Evolutionary conservation across 2,329 filamentous ascomycete species (phyloP).

Genomic region (Didymella keratinophila): DNA sequence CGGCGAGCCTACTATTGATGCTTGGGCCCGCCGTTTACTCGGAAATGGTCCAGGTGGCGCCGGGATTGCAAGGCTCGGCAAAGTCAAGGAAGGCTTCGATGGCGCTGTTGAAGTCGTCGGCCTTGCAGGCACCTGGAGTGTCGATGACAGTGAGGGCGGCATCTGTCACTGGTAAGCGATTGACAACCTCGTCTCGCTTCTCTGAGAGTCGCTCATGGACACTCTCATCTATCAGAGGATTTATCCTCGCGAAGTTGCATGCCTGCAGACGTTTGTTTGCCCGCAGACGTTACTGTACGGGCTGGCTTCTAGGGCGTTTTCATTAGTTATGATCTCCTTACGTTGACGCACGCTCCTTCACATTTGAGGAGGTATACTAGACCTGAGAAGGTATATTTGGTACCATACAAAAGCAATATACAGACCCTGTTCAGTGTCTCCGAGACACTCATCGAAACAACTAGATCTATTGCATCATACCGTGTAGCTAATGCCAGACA

Average conservation of each 20-base stretch:
- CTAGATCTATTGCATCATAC: conserved; percentile 15
- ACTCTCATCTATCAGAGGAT: conserved; percentile 11
- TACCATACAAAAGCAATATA: conserved; percentile 14
- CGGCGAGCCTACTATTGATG: conserved; percentile 83
- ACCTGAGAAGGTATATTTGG: not conserved
- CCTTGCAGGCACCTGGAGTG: conserved; percentile 85
- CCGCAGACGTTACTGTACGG: conserved; percentile 25
- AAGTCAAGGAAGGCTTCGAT: conserved; percentile 61
- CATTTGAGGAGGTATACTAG: not conserved
- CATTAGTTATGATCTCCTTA: conserved; percentile 9
- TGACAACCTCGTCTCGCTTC: not conserved
- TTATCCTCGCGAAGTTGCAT: conserved; percentile 23
- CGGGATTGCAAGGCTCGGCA: conserved; percentile 58
- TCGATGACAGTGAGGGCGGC: conserved; percentile 78
- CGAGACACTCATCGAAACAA: conserved; percentile 1
- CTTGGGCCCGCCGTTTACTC: conserved; percentile 67
- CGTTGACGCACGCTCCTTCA: conserved; percentile 14
- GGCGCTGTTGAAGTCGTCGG: conserved; percentile 69
- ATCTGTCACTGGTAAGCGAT: conserved; percentile 39
- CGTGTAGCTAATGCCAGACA: not conserved
- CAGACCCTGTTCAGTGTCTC: conserved; percentile 18
- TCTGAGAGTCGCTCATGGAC: conserved; percentile 11
- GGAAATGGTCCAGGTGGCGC: conserved; percentile 59
- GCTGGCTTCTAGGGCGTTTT: conserved; percentile 24
- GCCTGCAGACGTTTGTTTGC: conserved; percentile 24